Evolutionary conservation across 441 rosid genomes (phyloP).

Genomic region (Erysimum cheiri): DNA sequence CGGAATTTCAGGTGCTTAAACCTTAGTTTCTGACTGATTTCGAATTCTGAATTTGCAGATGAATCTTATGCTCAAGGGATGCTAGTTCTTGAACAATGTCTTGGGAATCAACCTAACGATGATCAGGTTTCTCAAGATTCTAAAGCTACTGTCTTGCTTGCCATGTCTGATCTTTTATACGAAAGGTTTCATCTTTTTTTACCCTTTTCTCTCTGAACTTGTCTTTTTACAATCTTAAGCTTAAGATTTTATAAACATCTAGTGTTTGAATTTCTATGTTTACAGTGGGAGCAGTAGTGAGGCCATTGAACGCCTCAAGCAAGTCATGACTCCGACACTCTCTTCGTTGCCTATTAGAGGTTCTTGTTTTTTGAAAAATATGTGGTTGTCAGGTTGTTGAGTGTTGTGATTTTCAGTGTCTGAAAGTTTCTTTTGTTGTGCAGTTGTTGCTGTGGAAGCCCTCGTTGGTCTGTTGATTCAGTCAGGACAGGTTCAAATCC

Average conservation of each 20-base stretch:
- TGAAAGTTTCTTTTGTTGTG: conserved; percentile 30
- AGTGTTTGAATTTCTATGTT: conserved; percentile 4
- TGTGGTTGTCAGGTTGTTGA: not conserved
- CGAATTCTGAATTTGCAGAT: conserved; percentile 46
- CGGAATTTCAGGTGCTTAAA: conserved; percentile 10
- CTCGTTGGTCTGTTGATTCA: conserved; percentile 76
- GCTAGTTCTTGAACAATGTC: conserved; percentile 85
- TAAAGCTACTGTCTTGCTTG: conserved; percentile 69
- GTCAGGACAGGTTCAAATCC: conserved; percentile 58
- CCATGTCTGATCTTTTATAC: conserved; percentile 78
- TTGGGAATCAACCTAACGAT: conserved; percentile 59
- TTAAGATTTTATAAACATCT: not conserved
- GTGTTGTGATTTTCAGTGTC: not conserved
- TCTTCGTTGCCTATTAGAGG: conserved; percentile 66
- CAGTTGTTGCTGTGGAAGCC: conserved; percentile 86
- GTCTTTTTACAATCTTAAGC: not conserved
- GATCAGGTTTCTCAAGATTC: conserved; percentile 59
- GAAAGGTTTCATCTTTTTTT: conserved; percentile 58
- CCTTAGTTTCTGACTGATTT: conserved; percentile 17
- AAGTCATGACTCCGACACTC: conserved; percentile 45
- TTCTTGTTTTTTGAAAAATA: conserved; percentile 20
- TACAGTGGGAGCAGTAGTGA: conserved; percentile 63
- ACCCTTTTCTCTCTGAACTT: not conserved
- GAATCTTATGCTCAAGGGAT: conserved; percentile 80
- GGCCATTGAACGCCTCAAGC: conserved; percentile 73